Evolutionary conservation across 169 alveolate genomes (phyloP), one percentile per base, ranked within the genome.

Genomic region (Cryptosporidium ryanae): DNA sequence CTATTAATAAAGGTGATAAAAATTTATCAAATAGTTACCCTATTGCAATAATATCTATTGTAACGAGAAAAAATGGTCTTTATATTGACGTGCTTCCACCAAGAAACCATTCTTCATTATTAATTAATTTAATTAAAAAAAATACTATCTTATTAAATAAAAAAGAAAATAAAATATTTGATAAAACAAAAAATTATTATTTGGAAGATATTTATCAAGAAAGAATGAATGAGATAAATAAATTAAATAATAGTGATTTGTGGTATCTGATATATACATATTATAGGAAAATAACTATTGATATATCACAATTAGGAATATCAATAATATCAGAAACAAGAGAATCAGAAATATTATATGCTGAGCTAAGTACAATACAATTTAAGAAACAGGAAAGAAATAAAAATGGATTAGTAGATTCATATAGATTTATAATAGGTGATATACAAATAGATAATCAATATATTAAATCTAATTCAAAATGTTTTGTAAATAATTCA

Each of bases 11-110:
- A 31, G 57, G 65, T 8, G 31, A 27, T 52, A 43, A 31, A 18
- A 15, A 61, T 18, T 17, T 10, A 29, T 29, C 34, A 38, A 68
- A 68, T 18, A 68, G 55, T n/a, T 76, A 76, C 10, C 87, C 87
- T 13, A 59, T 76, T n/a, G 87, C 87, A 17, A 61, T 61, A 8
- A 76, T 76, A 25, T 76, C 76, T 1, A 76, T 76, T 17, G 43
- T 61, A 44, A 70, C 87, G 12, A 76, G 87, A 61, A 61, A 76
- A 18, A 76, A 61, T 10, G 87, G 87, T 6, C 49, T 76, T n/a
- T 76, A 76, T 44, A 38, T 76, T 1, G 87, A 76, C 59, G 50
- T 76, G n/a, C 71, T 76, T 31, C 87, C 87, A 8, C 87, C 87
- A 13, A 76, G 87, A 61, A 76, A 76, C 32, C 87, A 76, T 8